Evolutionary conservation across 2,329 filamentous ascomycete species (phyloP), one percentile per base, ranked within the genome.

Genomic region (Claviceps humidiphila): DNA sequence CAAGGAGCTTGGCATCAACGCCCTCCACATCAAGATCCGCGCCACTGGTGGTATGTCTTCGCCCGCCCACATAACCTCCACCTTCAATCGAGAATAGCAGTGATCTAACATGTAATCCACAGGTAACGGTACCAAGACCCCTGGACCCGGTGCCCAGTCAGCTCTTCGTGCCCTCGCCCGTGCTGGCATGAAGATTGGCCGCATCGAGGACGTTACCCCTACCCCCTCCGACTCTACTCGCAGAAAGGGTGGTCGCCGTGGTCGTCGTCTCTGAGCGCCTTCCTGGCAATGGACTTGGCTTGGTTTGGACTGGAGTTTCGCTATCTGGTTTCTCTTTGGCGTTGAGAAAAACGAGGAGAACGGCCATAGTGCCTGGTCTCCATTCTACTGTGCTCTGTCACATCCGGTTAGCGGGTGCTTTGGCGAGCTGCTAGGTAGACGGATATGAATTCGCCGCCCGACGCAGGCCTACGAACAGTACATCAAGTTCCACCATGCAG

Each of bases 231-330:
- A 98, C 78, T 95, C 89, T 74, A 98, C 93, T 70, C 88, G 93
- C 78, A 90, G 91, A 81, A 98, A 98, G 89, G 93, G 93, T 81
- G 93, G 93, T 96, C 90, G 93, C 78, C 91, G 93, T 87, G 93
- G 93, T 97, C 93, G 93, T 80, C 91, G 93, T 95, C 87, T 98
- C 76, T 98, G 80, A 87, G 76, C 56, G 50, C 54, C 51, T 49
- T 53, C 49, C 49, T 40, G 38, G 47, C 49, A 43, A 44, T 14
- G 62, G 54, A 58, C 24, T 55, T 59, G 56, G 58, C 58, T 62
- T 63, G 59, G 61, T 59, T 63, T 61, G 63, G 61, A 63, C 63
- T 64, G 63, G 65, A 66, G 62, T 65, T 68, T 66, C 63, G 62
- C 64, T 68, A 68, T 72, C 68, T 75, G 73, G 74, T 71, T 69